A percentile compares a stretch with the other conserved stretches of the same genome.
Evolutionary conservation across 2,329 filamentous ascomycete genomes (phyloP).

Genomic region (Colletotrichum tabaci): DNA sequence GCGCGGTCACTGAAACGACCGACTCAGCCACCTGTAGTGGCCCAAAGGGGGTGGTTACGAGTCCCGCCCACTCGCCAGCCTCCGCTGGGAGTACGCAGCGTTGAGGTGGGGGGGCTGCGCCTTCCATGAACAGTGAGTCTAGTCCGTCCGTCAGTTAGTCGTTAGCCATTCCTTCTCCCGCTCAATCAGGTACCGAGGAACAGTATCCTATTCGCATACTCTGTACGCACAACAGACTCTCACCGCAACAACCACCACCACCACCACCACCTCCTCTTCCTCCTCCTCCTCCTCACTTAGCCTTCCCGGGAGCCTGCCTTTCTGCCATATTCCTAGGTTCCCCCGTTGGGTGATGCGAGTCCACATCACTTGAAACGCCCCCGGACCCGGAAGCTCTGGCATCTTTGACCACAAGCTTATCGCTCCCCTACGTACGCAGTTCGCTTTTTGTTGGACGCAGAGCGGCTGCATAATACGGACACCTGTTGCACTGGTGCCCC

Average conservation of each 20-base stretch:
- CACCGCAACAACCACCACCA: conserved; percentile 31
- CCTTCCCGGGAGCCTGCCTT: conserved; percentile 17
- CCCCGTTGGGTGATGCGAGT: conserved; percentile 36
- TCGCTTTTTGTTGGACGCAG: conserved; percentile 26
- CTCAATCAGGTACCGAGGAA: conserved; percentile 30
- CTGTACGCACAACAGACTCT: conserved; percentile 7
- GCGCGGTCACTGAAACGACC: conserved; percentile 38
- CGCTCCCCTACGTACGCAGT: conserved; percentile 23
- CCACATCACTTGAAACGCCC: conserved; percentile 44
- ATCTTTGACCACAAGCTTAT: conserved; percentile 43
- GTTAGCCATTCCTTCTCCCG: conserved; percentile 27
- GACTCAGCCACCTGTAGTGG: conserved; percentile 41
- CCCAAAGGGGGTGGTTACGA: conserved; percentile 33
- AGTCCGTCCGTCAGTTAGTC: conserved; percentile 22
- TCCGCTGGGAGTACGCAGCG: conserved; percentile 20
- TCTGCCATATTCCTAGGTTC: conserved; percentile 28
- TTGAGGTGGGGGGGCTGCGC: conserved; percentile 16
- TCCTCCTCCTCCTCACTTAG: conserved; percentile 21
- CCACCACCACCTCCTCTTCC: conserved; percentile 30
- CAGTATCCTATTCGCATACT: conserved; percentile 33
- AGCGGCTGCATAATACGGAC: conserved; percentile 27
- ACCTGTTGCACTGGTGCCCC: conserved; percentile 12
- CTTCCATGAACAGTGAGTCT: neutral
- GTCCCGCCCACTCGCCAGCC: conserved; percentile 3
- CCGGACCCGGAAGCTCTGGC: conserved; percentile 43